phyloP scores from a whole-genome alignment of 306 rosid species.

The Potentilla sterilis region DNA sequence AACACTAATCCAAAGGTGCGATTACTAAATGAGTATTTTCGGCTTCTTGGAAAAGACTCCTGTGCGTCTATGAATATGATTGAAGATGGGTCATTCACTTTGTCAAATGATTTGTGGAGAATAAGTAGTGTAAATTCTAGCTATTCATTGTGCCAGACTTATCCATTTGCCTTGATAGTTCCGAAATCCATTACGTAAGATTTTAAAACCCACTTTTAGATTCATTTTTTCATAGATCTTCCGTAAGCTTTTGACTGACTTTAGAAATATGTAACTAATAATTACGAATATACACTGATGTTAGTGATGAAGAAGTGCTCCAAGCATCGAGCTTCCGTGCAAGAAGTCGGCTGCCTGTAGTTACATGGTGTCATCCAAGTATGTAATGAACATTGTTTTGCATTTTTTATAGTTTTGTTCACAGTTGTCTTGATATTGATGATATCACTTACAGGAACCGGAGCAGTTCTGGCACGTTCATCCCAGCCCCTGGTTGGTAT shows the following conservation, averaged over 20 bases:
- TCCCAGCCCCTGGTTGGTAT: constrained; percentile 97
- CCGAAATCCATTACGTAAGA: constrained; percentile 73
- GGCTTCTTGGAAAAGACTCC: constrained; percentile 78
- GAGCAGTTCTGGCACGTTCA: constrained; percentile 98
- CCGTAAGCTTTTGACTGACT: constrained; percentile 17
- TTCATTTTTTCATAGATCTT: constrained; percentile 24
- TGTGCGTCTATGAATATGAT: constrained; percentile 57
- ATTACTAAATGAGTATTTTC: constrained; percentile 79
- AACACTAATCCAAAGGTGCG: constrained; percentile 76
- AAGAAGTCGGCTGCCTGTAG: constrained; percentile 85
- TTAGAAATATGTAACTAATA: constrained; percentile 18
- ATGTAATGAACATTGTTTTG: constrained; percentile 23
- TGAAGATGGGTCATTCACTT: constrained; percentile 71
- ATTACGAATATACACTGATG: constrained; percentile 30
- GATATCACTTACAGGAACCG: constrained; percentile 53
- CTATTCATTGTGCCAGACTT: constrained; percentile 74
- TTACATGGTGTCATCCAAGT: constrained; percentile 95
- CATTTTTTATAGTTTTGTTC: constrained; percentile 12
- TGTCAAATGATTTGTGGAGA: constrained; percentile 85
- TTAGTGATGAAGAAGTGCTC: constrained; percentile 85
- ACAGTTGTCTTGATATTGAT: constrained; percentile 19
- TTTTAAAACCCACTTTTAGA: constrained; percentile 30
- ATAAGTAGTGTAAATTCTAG: constrained; percentile 70
- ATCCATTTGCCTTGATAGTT: constrained; percentile 92
- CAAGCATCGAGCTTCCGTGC: constrained; percentile 87